Base-by-base conservation (phyloP, 495 filamentous ascomycete species). In the Lindgomyces ingoldianus region DNA sequence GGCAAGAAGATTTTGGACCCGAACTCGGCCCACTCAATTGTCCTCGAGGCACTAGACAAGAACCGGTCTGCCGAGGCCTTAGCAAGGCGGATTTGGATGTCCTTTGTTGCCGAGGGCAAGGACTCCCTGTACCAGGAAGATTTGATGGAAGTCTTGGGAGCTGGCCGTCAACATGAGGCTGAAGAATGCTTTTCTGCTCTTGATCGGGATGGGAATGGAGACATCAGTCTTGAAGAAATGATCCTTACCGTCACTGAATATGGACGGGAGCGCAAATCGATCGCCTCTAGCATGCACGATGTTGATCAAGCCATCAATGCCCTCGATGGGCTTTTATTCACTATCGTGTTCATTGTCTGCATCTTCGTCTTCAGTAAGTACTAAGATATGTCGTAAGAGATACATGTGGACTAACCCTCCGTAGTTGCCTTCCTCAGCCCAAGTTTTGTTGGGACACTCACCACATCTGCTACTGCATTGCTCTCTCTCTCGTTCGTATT, bases 401-500 rank as follows among this genome's bases (percentile, higher is more conserved):
- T 29, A n/a, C 29, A 1, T 11, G 49, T 21, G 19, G 29, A 16
- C 56, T 64, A 60, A 69, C 29, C 8, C 19, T 3, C 4, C 21
- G 14, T 59, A 69, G 84, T 96, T 70, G 90, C 88, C 12, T 96
- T 97, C 72, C 85, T 96, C 69, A 91, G 93, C 70, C 87, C 80
- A 66, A 88, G 83, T 60, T 92, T 96, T 64, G 85, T 89, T 42
- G 91, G 90, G 8, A 95, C 92, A 19, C 86, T 98, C 24, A 88
- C 93, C 1, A 95, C 94, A n/a, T 90, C 91, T 56, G 94, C 93
- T 55, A 96, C 93, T n/a, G 87, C 93, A 1, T 81, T 98, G 48
- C 86, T 98, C 6, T 96, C 93, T 3, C 77, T 97, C 48, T 96
- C 92, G 52, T 98, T 98, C 77, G 87, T 97, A 60, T 98, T 98